Base-by-base conservation (phyloP, 768 basidiomycete species). In the Xerocomus potaroensis region DNA sequence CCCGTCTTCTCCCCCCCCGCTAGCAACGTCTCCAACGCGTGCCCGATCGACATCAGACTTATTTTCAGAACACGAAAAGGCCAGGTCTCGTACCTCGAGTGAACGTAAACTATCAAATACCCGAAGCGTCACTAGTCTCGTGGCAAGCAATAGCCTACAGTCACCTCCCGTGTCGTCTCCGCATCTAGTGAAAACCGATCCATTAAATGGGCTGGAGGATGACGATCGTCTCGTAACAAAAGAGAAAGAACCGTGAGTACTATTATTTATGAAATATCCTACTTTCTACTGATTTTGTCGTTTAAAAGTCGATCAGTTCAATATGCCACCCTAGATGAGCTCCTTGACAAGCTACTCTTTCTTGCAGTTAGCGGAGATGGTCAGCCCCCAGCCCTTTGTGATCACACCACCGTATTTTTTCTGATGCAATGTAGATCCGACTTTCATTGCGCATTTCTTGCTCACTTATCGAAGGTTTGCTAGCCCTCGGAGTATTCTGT, bases 281-380 rank as follows among this genome's bases (percentile, higher is more conserved):
- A 23, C 18, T 30, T 33, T 46, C 26, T 30, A 43, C 55, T 64
- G 29, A 60, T n/a, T 5, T 15, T 21, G n/a, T 27, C 48, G 24
- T 38, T 30, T 43, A 44, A 26, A 53, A 76, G 73, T 41, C 72
- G 81, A 53, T 78, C 84, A 19, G 73, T 79, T 16, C 81, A 84
- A 47, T 91, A 82, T 75, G 83, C 83, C 38, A 83, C 81, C 32
- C 59, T 91, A 43, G 87, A 91, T 4, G 87, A 90, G 54, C 69
- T 92, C 32, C 69, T 92, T 32, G 86, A 91, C 61, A 91, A 88
- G 60, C 72, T 92, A 2, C 67, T 91, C 9, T 91, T 91, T 61
- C 69, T 91, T 61, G 78, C 85, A 36, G 83, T 92, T 43, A 90
- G 87, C 56, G 87, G 86, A 42, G 90, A 91, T 62, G 89, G 89